Evolutionary conservation across 2,329 filamentous ascomycete genomes (phyloP).

Genomic region (Penicillium nordicum): DNA sequence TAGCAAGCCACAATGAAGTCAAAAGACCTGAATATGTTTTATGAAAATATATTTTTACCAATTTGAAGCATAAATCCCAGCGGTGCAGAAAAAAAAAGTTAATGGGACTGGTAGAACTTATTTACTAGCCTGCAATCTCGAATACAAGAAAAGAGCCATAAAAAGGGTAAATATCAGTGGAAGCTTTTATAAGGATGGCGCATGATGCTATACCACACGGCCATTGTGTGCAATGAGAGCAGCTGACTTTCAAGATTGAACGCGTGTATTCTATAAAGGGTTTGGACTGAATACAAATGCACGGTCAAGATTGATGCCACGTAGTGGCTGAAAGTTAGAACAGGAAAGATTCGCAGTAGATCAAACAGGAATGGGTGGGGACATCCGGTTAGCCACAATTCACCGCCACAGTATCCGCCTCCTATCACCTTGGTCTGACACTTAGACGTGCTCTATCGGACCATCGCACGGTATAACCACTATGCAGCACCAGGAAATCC

Average conservation of each 20-base stretch:
- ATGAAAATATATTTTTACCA: background rate
- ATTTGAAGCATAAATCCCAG: too few relatives aligned
- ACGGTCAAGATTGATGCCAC: background rate
- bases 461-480: slow-evolving; percentile 23
- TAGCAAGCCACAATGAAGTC: background rate
- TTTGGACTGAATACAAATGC: background rate
- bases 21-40: background rate
- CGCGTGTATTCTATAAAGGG: background rate
- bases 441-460: slow-evolving; percentile 8
- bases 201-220: background rate
- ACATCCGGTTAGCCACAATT: slow-evolving; percentile 5
- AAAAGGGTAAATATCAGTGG: too few relatives aligned
- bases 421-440: slow-evolving; percentile 21
- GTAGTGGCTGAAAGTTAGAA: background rate
- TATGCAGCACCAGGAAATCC: slow-evolving; percentile 45
- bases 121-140: background rate
- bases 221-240: background rate
- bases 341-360: slow-evolving; percentile 3
- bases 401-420: slow-evolving; percentile 20
- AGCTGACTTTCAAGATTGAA: background rate
- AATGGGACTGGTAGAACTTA: background rate
- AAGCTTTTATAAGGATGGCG: background rate
- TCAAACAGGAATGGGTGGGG: slow-evolving; percentile 1
- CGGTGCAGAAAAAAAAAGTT: background rate
- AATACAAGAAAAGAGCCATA: background rate